phyloP scores from a whole-genome alignment of 2,329 filamentous ascomycete species.

The Phialocephala subalpina region DNA sequence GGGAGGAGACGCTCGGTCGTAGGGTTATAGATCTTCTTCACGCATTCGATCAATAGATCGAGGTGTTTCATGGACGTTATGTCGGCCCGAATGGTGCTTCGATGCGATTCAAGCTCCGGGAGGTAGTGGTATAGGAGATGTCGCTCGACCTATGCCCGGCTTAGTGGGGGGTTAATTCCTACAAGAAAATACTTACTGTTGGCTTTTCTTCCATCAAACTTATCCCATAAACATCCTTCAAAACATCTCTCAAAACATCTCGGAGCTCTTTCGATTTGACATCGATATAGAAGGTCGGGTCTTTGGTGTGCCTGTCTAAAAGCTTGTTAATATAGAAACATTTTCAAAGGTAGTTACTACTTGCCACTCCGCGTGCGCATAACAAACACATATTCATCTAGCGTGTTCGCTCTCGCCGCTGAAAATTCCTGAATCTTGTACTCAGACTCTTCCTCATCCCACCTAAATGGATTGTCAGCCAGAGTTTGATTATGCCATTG shows the following conservation, averaged over 20 bases:
- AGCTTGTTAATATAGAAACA: too few species aligned
- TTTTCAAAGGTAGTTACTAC: too few species aligned
- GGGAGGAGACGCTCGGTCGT: conserved; percentile 23
- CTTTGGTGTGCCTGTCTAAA: conserved; percentile 17
- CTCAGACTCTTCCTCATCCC: too few species aligned
- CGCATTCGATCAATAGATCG: conserved; percentile 16
- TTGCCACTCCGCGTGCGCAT: too few species aligned
- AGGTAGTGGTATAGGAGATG: conserved; percentile 30
- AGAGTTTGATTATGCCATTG: too few species aligned
- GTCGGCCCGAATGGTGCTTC: conserved; percentile 12
- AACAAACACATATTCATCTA: too few species aligned
- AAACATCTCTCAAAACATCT: conserved; percentile 43
- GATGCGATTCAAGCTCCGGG: conserved; percentile 22
- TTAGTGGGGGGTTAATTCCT: conserved; percentile 10
- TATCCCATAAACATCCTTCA: conserved; percentile 43
- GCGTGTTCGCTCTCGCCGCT: too few species aligned
- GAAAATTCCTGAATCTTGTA: too few species aligned
- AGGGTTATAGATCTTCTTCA: conserved; percentile 26
- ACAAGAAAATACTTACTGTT: conserved; percentile 21
- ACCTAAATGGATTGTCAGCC: too few species aligned
- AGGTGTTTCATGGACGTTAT: neutral
- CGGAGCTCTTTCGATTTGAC: conserved; percentile 45
- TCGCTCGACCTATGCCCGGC: conserved; percentile 22
- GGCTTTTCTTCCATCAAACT: conserved; percentile 40
- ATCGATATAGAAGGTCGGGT: conserved; percentile 38